phyloP scores from a whole-genome alignment of 768 basidiomycete genomes.

The Hemileccinum impolitum region DNA sequence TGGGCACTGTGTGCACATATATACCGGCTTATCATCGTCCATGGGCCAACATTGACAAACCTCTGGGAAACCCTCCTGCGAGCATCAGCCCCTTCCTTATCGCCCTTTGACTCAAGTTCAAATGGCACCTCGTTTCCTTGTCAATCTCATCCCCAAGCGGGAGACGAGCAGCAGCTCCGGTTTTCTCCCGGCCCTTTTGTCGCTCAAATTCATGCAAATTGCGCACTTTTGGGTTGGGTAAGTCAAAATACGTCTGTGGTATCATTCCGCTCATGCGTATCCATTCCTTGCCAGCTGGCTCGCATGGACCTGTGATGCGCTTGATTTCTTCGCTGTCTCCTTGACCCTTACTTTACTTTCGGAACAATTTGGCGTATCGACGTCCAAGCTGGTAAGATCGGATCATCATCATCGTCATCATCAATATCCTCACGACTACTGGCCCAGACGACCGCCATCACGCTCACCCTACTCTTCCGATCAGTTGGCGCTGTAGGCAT shows the following conservation, averaged over 20 bases:
- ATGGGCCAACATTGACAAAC: not conserved
- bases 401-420: not conserved
- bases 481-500: constrained; percentile 62
- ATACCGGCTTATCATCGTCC: constrained; percentile 4
- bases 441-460: constrained; percentile 73
- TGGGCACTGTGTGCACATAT: not conserved
- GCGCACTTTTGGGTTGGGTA: constrained; percentile 60
- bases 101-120: not conserved
- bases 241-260: not conserved
- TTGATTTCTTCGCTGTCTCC: constrained; percentile 82
- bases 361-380: constrained; percentile 43
- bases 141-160: constrained; percentile 46
- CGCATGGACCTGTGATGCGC: constrained; percentile 84
- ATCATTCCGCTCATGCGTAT: not conserved
- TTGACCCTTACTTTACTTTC: constrained; percentile 49
- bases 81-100: not conserved
- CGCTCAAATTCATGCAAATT: constrained; percentile 52
- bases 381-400: constrained; percentile 41
- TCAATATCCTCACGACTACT: not conserved
- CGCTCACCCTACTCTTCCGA: constrained; percentile 89
- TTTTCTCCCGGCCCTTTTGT: constrained; percentile 40
- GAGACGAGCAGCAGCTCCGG: constrained; percentile 38
- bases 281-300: constrained; percentile 52
- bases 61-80: not conserved
- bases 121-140: constrained; percentile 36